phyloP scores from a whole-genome alignment of 805 yeast species.

The Teunomyces pallodes region DNA sequence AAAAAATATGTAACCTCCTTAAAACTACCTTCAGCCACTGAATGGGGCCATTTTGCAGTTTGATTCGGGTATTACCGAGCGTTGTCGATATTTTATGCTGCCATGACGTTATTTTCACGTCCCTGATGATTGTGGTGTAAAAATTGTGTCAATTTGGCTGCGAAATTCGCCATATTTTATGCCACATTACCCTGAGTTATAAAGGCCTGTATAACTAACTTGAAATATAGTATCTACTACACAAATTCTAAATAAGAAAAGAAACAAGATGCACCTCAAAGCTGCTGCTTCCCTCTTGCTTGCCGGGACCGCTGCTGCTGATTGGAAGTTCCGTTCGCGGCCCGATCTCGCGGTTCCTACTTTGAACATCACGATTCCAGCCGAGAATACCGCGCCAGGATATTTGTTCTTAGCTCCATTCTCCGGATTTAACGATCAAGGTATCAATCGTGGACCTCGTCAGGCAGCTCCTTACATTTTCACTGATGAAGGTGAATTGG shows the following conservation, averaged over 20 bases:
- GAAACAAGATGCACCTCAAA: neutral
- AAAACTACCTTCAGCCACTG: neutral
- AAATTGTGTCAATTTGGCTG: neutral
- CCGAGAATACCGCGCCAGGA: conserved; percentile 21
- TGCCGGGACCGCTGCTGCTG: conserved; percentile 15
- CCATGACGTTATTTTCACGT: neutral
- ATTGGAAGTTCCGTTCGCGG: conserved; percentile 31
- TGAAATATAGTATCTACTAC: no score
- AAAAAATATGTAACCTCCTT: no score
- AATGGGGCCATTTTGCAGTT: neutral
- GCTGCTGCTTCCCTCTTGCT: neutral
- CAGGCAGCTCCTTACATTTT: conserved; percentile 37
- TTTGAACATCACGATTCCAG: conserved; percentile 30
- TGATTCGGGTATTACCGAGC: neutral
- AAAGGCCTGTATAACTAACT: no score
- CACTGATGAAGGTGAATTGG: conserved; percentile 31
- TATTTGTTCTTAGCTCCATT: conserved; percentile 34
- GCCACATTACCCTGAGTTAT: neutral
- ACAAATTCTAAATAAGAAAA: neutral
- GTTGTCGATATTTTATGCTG: neutral
- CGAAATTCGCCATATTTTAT: neutral
- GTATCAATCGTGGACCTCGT: conserved; percentile 15
- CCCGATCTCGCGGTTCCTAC: conserved; percentile 34
- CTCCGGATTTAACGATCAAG: conserved; percentile 18
- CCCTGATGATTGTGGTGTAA: neutral